phyloP scores from a whole-genome alignment of 2,329 filamentous ascomycete species.

The Ceratocystiopsis sp. region DNA sequence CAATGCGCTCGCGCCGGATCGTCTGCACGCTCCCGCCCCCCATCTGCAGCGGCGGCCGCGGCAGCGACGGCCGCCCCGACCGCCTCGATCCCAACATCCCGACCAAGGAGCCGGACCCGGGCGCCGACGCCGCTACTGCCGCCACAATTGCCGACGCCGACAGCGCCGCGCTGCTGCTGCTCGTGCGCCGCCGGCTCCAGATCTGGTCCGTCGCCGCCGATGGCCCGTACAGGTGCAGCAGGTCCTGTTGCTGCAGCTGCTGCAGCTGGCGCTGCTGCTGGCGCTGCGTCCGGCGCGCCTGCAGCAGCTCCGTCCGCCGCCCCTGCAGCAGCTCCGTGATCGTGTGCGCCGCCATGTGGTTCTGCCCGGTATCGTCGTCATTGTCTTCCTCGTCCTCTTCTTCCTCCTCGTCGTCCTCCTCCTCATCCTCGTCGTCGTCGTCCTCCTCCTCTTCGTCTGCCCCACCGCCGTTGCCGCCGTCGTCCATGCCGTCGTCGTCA shows the following conservation, averaged over 20 bases:
- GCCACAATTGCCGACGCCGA: no score
- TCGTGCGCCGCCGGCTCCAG: not conserved
- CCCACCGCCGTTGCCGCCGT: not conserved
- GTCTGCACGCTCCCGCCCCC: no score
- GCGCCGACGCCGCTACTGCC: no score
- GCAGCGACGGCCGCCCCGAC: no score
- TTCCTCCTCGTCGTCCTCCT: not conserved
- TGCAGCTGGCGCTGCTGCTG: slow-evolving; percentile 9
- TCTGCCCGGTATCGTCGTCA: not conserved
- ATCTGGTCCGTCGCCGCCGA: not conserved
- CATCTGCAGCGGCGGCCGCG: no score
- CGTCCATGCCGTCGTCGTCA: not conserved
- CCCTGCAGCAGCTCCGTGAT: not conserved
- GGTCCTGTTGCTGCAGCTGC: not conserved
- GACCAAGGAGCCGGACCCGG: no score
- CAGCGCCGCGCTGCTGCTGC: not conserved
- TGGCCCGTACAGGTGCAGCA: not conserved
- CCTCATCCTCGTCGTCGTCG: not conserved
- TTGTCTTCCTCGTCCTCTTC: not conserved
- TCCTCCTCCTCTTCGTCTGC: not conserved
- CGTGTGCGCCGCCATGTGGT: not conserved
- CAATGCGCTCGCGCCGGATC: no score
- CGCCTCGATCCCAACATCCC: no score
- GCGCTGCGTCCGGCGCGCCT: not conserved
- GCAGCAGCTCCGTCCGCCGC: not conserved